Conservation (phyloP, 305 asterid genomes). For the Fraxinus greggii region DNA sequence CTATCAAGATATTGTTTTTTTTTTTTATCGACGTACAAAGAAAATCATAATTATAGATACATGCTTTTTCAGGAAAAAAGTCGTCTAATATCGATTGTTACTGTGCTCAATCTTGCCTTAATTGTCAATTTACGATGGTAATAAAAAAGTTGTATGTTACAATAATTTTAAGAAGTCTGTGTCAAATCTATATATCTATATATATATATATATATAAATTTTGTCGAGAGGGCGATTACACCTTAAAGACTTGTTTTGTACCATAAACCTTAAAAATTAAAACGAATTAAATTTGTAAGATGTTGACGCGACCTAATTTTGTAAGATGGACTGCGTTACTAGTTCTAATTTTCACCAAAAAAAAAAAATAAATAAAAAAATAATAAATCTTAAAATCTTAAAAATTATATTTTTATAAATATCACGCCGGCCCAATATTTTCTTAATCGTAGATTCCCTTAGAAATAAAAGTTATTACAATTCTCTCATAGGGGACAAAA, state of each 20-base stretch:
- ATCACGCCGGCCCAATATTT: neutral
- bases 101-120: neutral
- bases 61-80: neutral
- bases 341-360: neutral
- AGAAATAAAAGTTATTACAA: neutral
- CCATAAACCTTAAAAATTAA: too few species aligned
- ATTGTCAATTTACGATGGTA: neutral
- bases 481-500: neutral
- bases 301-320: neutral
- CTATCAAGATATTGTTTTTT: neutral
- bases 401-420: neutral
- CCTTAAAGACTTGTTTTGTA: neutral
- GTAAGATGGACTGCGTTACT: neutral
- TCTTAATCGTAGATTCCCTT: neutral
- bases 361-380: too few species aligned
- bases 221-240: neutral
- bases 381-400: neutral
- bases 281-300: neutral
- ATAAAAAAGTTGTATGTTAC: neutral
- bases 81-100: neutral
- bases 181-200: neutral
- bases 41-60: too few species aligned
- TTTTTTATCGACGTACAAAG: neutral
- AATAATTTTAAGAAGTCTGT: neutral
- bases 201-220: too few species aligned